These are phyloP conservation scores for Wickerhamiella kurtzmanii DNA, from an alignment of 805 yeast genomes.

Conservation along the genomic window DNA sequence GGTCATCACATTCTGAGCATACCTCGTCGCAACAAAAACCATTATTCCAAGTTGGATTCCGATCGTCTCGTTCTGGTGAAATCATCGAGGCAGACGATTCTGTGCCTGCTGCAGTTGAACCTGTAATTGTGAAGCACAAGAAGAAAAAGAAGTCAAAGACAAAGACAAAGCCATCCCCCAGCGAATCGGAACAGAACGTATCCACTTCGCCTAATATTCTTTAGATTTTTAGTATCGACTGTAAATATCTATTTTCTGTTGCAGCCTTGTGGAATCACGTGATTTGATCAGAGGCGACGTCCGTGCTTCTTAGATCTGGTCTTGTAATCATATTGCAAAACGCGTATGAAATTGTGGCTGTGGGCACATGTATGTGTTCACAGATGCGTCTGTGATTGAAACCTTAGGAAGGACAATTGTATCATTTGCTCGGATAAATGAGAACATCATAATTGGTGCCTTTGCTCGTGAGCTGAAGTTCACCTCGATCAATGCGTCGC, in stretches of 20 bases:
- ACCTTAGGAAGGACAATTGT: background rate
- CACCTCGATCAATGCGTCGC: slow-evolving; percentile 15
- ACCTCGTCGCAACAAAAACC: slow-evolving; percentile 10
- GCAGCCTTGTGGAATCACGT: no score
- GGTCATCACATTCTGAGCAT: background rate
- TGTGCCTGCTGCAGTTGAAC: slow-evolving; percentile 6
- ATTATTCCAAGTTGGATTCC: slow-evolving; percentile 18
- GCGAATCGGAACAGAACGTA: background rate
- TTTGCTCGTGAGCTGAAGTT: slow-evolving; percentile 8
- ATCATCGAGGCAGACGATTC: slow-evolving; percentile 11
- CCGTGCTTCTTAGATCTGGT: no score
- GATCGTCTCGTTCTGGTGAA: slow-evolving; percentile 13
- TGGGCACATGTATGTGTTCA: slow-evolving; percentile 1
- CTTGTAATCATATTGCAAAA: slow-evolving; percentile 32
- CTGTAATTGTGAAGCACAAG: slow-evolving; percentile 23
- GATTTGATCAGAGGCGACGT: no score
- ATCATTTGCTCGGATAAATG: slow-evolving; percentile 2
- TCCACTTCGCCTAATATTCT: slow-evolving; percentile 4
- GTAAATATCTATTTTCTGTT: no score
- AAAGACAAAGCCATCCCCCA: no score
- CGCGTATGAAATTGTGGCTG: background rate
- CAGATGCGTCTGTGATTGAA: background rate
- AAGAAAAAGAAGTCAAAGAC: slow-evolving; percentile 19
- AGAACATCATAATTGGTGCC: slow-evolving; percentile 4
- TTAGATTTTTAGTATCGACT: no score